These are phyloP conservation scores for Pseudisothecium myosuroides DNA, from an alignment of 225 moss, liverwort and hornwort species.

Conservation along the genomic window DNA sequence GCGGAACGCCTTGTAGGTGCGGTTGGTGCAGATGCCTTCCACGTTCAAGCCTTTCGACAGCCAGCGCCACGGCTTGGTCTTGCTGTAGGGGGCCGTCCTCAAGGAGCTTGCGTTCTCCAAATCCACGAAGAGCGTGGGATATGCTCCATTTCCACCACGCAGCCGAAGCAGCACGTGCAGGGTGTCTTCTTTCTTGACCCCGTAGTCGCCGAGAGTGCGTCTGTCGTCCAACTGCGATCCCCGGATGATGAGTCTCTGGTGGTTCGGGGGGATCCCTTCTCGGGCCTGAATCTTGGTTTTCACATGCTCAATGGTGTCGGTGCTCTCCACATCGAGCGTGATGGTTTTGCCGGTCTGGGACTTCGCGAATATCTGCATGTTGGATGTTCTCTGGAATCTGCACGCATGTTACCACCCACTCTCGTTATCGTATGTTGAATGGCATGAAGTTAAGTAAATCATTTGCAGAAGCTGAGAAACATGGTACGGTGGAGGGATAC, in stretches of 20 bases:
- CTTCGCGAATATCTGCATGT: background rate
- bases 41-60: background rate
- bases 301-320: background rate
- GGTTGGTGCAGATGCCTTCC: background rate
- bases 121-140: background rate
- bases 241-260: background rate
- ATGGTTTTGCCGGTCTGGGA: background rate
- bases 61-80: background rate
- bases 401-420: background rate
- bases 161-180: background rate
- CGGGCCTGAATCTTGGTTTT: background rate
- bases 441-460: background rate
- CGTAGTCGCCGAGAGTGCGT: background rate
- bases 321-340: background rate
- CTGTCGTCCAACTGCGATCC: background rate
- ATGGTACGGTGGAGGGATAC: background rate
- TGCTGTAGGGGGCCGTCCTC: accelerated
- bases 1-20: background rate
- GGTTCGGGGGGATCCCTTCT: background rate
- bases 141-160: background rate
- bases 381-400: background rate
- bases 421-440: background rate
- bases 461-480: background rate
- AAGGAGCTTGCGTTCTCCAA: background rate
- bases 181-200: background rate